Conservation (phyloP, 164 flowering plant species). For the Berberis vulgaris region DNA sequence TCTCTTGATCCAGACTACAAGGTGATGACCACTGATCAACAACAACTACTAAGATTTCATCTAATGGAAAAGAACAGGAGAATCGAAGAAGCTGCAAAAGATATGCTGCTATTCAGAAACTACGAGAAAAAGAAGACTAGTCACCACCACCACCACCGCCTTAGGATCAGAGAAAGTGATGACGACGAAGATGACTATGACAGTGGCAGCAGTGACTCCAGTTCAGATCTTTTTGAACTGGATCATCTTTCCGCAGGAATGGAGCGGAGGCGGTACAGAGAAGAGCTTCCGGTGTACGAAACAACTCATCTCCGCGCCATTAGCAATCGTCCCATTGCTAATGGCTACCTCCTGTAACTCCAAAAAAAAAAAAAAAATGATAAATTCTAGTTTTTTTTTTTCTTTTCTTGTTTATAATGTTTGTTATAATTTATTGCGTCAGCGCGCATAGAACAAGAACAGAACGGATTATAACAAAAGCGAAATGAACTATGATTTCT, state of each 20-base stretch:
- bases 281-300: slow-evolving; percentile 90
- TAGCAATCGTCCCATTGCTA: slow-evolving; percentile 67
- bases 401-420: too few relatives aligned
- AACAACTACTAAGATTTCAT: slow-evolving; percentile 10
- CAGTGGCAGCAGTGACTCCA: slow-evolving; percentile 16
- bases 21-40: slow-evolving; percentile 12
- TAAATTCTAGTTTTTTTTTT: not conserved
- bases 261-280: slow-evolving; percentile 54
- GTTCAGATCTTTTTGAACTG: slow-evolving; percentile 92
- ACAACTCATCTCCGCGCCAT: slow-evolving; percentile 49
- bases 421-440: too few relatives aligned
- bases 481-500: too few relatives aligned
- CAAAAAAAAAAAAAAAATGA: not conserved
- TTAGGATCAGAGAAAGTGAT: slow-evolving; percentile 18
- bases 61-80: slow-evolving; percentile 34
- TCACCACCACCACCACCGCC: too few relatives aligned
- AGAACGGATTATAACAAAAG: too few relatives aligned
- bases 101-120: slow-evolving; percentile 22
- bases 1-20: slow-evolving; percentile 11
- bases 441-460: too few relatives aligned
- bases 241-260: slow-evolving; percentile 51
- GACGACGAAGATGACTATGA: slow-evolving; percentile 68
- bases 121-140: slow-evolving; percentile 15
- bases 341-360: slow-evolving; percentile 49
- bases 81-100: slow-evolving; percentile 43